phyloP scores from a whole-genome alignment of 192 early-diverging fungal species.

The Podila horticola region DNA sequence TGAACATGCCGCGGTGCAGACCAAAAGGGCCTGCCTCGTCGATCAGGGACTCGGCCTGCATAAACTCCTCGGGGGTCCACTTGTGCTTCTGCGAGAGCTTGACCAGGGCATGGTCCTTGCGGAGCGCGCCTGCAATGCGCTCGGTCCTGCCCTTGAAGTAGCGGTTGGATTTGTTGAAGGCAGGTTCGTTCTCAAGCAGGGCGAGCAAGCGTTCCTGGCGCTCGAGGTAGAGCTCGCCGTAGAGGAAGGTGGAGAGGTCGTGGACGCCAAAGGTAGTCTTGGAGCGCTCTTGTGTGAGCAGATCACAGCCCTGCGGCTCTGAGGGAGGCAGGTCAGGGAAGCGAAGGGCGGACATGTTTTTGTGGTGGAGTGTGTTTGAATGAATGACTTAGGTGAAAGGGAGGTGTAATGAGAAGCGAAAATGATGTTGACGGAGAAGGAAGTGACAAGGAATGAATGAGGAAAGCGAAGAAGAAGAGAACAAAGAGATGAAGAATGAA shows the following conservation, averaged over 20 bases:
- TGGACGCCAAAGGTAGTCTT: slow-evolving; percentile 69
- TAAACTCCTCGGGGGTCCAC: slow-evolving; percentile 59
- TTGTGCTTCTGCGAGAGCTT: slow-evolving; percentile 62
- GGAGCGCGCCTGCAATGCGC: slow-evolving; percentile 69
- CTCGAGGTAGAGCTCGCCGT: slow-evolving; percentile 67
- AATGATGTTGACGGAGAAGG: background rate
- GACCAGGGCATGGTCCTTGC: slow-evolving; percentile 69
- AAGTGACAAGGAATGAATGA: background rate
- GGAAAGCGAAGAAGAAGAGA: background rate
- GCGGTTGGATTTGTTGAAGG: slow-evolving; percentile 75
- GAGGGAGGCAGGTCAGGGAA: slow-evolving; percentile 47
- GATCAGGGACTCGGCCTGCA: slow-evolving; percentile 58
- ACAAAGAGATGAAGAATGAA: background rate
- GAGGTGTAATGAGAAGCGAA: background rate
- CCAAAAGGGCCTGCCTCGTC: slow-evolving; percentile 68
- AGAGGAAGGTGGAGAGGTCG: slow-evolving; percentile 74
- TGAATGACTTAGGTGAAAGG: background rate
- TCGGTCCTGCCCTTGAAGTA: slow-evolving; percentile 78
- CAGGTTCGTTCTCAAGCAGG: slow-evolving; percentile 72
- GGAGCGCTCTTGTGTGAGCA: slow-evolving; percentile 72
- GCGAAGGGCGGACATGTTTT: slow-evolving; percentile 38
- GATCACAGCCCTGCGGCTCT: slow-evolving; percentile 58
- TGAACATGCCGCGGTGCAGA: slow-evolving; percentile 84
- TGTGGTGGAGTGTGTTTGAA: background rate
- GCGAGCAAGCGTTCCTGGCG: slow-evolving; percentile 64